Conservation (phyloP, 148 eudicot genomes). For the Rhododendron kiyosumense region DNA sequence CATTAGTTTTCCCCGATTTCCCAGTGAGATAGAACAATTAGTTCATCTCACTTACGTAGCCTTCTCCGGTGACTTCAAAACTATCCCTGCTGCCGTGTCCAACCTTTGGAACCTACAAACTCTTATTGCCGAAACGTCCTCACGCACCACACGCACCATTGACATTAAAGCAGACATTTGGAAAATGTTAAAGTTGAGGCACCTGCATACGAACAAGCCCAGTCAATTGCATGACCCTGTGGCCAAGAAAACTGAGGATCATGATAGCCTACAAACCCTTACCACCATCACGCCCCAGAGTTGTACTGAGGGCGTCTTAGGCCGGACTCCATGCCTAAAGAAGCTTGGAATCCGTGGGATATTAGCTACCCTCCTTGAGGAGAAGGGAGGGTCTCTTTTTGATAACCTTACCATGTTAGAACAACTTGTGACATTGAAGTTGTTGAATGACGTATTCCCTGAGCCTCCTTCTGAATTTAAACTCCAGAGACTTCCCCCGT, state of each 20-base stretch:
- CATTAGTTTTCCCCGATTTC: constrained; percentile 22
- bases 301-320: background rate
- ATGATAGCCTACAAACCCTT: constrained; percentile 1
- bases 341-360: background rate
- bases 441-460: constrained; percentile 18
- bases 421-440: constrained; percentile 19
- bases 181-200: constrained; percentile 37
- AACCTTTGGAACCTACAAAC: constrained; percentile 34
- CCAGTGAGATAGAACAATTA: constrained; percentile 8
- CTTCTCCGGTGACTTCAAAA: constrained; percentile 14
- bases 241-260: background rate
- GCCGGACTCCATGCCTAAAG: background rate
- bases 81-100: constrained; percentile 24
- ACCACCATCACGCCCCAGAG: background rate
- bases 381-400: constrained; percentile 1
- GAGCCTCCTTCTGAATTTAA: constrained; percentile 9
- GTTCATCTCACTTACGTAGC: constrained; percentile 30
- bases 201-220: constrained; percentile 24
- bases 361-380: background rate
- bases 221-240: constrained; percentile 8
- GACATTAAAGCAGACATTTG: constrained; percentile 28
- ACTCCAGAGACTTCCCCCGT: constrained; percentile 14
- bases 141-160: constrained; percentile 3
- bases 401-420: constrained; percentile 15
- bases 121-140: constrained; percentile 23